phyloP scores from a whole-genome alignment of 2,329 filamentous ascomycete species.

The Blumeria graminis region DNA sequence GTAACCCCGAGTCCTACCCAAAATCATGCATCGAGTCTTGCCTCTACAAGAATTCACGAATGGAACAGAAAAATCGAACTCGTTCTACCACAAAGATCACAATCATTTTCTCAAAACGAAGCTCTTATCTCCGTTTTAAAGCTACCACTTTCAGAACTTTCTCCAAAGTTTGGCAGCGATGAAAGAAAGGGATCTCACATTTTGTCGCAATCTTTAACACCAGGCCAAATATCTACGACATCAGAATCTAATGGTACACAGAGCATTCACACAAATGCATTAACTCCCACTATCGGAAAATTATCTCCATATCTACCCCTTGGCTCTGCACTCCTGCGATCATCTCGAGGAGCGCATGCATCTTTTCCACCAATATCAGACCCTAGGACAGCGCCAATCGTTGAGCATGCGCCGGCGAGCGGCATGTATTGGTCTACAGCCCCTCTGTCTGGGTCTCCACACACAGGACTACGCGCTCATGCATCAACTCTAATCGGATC shows the following conservation, averaged over 20 bases:
- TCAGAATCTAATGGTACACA: too few species aligned
- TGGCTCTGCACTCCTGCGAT: too few species aligned
- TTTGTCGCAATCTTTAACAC: too few species aligned
- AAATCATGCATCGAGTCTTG: conserved; percentile 28
- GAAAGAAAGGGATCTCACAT: too few species aligned
- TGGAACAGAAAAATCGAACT: conserved; percentile 13
- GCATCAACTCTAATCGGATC: conserved; percentile 41
- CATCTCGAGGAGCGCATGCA: conserved; percentile 18
- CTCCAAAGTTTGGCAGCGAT: too few species aligned
- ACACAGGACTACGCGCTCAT: conserved; percentile 38
- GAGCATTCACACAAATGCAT: too few species aligned
- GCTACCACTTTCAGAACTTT: too few species aligned
- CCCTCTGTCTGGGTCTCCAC: conserved; percentile 34
- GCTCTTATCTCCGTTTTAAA: too few species aligned
- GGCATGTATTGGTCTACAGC: conserved; percentile 53
- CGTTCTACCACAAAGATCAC: conserved; percentile 14
- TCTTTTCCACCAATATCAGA: conserved; percentile 33
- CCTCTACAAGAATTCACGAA: conserved; percentile 29
- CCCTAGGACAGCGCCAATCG: conserved; percentile 30
- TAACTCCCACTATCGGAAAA: too few species aligned
- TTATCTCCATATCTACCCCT: too few species aligned
- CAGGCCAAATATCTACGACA: too few species aligned
- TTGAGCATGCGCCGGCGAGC: conserved; percentile 36
- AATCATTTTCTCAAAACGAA: conserved; percentile 14
- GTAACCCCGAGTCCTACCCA: too few species aligned